Base-by-base conservation (phyloP, 176 grass and related monocot genomes). In the Bothriochloa decipiens region DNA sequence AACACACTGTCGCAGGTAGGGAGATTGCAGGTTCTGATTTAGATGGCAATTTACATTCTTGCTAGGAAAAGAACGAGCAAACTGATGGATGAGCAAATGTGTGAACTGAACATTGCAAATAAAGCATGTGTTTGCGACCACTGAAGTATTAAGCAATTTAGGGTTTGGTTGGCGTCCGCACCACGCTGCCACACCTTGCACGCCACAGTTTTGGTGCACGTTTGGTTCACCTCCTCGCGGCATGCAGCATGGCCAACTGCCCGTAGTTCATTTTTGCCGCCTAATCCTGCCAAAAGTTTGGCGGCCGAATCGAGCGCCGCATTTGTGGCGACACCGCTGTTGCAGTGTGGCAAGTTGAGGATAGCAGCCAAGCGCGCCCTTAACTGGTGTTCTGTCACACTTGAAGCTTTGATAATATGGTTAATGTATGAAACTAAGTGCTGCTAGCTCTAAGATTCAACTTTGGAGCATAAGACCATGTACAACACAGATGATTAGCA, bases 31-130 rank as follows among this genome's bases (percentile, higher is more conserved):
- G 65, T 73, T 65, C 55, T 16, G 11, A 11, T 57, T 43, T 64
- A 64, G 32, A 27, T 71, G 5, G 41, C 23, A 26, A 72, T 47
- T 33, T 77, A 39, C 62, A 15, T 42, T 43, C 17, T 67, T 58
- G 33, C 26, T 83, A 77, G 65, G 82, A 62, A 83, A 58, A 64
- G 7, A 25, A 55, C 23, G n/a, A 55, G 10, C 11, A 11, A 70
- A 53, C 42, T 82, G 6, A 35, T n/a, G n/a, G n/a, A 53, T 35
- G n/a, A 55, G 12, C 5, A 11, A 70, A 55, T 16, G 13, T 69
- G n/a, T 57, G 20, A 45, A 45, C 63, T 77, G 12, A 22, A 35
- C 2, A 75, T 17, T 41, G 52, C 6, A 15, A 41, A 60, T 32
- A 60, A 45, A 75, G n/a, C 33, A 13, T 78, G 22, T 42, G 20